These are phyloP conservation scores for Puya raimondii DNA, from an alignment of 176 grass and related monocot species.

Conservation along the genomic window DNA sequence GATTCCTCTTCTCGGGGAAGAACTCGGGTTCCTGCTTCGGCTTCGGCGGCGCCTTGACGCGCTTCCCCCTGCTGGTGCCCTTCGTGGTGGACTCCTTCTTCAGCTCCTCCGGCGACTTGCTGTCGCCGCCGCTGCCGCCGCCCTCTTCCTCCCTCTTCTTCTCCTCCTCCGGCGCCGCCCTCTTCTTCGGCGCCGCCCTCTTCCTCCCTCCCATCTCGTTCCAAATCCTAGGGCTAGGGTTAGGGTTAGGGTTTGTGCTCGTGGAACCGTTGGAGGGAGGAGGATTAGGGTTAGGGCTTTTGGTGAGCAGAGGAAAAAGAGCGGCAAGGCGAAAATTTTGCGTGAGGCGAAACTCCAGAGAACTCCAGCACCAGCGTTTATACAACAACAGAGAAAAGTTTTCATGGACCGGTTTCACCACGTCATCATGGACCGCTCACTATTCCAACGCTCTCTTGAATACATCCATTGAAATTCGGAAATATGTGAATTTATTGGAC, in stretches of 20 bases:
- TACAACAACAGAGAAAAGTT: too few relatives aligned
- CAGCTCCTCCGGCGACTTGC: conserved; percentile 7
- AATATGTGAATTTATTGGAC: too few relatives aligned
- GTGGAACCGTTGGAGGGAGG: not conserved
- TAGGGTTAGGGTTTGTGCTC: not conserved
- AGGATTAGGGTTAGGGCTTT: not conserved
- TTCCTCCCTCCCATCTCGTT: conserved; percentile 9
- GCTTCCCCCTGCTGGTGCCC: conserved; percentile 19
- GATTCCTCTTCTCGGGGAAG: conserved; percentile 41
- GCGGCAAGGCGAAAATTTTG: not conserved
- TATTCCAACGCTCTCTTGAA: too few relatives aligned
- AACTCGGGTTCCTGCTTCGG: conserved; percentile 46
- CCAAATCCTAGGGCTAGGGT: not conserved
- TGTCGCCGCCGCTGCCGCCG: conserved; percentile 14
- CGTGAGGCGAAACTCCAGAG: too few relatives aligned
- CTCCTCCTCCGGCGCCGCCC: not conserved
- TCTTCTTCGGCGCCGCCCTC: conserved; percentile 1
- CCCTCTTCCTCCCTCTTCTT: conserved; percentile 35
- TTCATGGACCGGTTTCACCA: too few relatives aligned
- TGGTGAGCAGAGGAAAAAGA: not conserved
- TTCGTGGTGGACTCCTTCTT: conserved; percentile 6
- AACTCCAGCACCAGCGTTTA: too few relatives aligned
- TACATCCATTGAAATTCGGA: too few relatives aligned
- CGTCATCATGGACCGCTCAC: too few relatives aligned
- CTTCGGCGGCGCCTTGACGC: conserved; percentile 29